Evolutionary conservation across 1,284 basidiomycete species (phyloP).

Genomic region (Porphyrellus sp.): DNA sequence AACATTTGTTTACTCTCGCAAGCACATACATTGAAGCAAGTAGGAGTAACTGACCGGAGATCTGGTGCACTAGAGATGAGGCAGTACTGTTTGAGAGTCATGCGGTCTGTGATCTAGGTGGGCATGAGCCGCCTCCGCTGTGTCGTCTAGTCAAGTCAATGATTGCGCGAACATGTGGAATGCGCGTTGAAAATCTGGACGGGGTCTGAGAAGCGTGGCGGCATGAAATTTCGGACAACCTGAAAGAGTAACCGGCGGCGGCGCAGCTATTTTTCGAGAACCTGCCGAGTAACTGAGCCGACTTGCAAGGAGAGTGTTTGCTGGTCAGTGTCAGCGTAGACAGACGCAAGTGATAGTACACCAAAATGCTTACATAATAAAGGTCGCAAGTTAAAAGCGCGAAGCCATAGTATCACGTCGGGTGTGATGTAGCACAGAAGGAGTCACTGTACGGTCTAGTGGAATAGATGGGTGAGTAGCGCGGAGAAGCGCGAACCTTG

Average conservation of each 20-base stretch:
- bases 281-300: conserved; percentile 1
- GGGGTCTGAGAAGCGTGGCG: conserved; percentile 29
- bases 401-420: too few relatives aligned
- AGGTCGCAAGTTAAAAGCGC: too few relatives aligned
- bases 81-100: conserved; percentile 18
- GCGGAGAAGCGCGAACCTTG: background rate
- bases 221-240: conserved; percentile 18
- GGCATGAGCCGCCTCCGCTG: conserved; percentile 29
- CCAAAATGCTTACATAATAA: background rate
- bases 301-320: conserved; percentile 1
- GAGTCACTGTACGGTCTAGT: background rate
- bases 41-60: conserved; percentile 8
- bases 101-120: conserved; percentile 26
- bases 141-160: conserved; percentile 29
- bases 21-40: conserved; percentile 4
- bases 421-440: too few relatives aligned
- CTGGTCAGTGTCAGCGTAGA: too few relatives aligned
- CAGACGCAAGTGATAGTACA: too few relatives aligned
- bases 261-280: conserved; percentile 13
- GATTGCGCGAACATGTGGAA: conserved; percentile 34
- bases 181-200: conserved; percentile 29
- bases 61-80: conserved; percentile 14
- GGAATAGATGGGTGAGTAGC: background rate
- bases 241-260: conserved; percentile 12
- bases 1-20: conserved; percentile 1